Conservation (phyloP, 352 stramenopile species). For the Phytophthora hibernalis region DNA sequence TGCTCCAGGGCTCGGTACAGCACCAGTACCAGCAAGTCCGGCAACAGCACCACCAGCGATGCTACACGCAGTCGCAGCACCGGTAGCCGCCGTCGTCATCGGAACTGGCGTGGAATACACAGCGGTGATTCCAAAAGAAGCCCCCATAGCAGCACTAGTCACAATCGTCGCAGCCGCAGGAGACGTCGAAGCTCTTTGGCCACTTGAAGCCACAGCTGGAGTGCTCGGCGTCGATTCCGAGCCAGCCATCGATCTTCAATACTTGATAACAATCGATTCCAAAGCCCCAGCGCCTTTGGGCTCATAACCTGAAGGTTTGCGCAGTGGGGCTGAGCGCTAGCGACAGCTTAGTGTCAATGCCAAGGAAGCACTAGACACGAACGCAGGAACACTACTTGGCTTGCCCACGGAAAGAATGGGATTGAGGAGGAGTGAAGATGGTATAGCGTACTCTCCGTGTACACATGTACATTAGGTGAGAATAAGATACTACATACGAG, state of each 20-base stretch:
- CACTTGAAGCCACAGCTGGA: not conserved
- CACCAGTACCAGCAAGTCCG: not conserved
- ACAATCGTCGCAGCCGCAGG: not conserved
- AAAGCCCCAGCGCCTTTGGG: not conserved
- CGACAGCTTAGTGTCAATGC: too few species aligned
- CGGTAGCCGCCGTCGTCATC: not conserved
- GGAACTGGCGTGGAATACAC: not conserved
- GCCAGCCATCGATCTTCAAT: conserved; percentile 3
- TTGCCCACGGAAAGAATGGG: too few species aligned
- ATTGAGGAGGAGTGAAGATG: too few species aligned
- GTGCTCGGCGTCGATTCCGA: not conserved
- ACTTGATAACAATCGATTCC: not conserved
- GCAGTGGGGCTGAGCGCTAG: not conserved
- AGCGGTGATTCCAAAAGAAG: not conserved
- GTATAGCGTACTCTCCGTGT: too few species aligned
- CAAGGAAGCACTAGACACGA: too few species aligned
- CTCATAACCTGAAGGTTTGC: not conserved
- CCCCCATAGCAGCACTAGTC: not conserved
- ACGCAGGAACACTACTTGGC: too few species aligned
- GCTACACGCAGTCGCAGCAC: not conserved
- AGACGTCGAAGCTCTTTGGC: not conserved
- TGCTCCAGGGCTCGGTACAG: not conserved
- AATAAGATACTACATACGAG: too few species aligned
- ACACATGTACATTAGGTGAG: too few species aligned
- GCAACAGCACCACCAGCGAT: not conserved